Evolutionary conservation across 2,329 filamentous ascomycete species (phyloP), one percentile per base, ranked within the genome.

Genomic region (Fusarium penzigii): DNA sequence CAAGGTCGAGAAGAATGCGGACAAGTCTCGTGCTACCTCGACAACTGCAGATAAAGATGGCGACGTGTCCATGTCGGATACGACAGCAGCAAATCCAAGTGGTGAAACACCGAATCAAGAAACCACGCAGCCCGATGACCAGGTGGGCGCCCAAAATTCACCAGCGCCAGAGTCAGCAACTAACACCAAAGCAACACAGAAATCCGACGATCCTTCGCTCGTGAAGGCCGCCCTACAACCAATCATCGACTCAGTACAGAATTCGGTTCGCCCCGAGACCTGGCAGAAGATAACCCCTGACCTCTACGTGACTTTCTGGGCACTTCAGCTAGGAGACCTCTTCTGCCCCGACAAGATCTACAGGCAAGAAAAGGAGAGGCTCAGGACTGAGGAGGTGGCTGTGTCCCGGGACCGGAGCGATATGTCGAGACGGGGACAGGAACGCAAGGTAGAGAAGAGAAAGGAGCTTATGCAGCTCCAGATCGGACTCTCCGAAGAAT

Each of bases 301-400:
- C 29, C 93, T 97, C 68, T 97, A 91, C 65, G 84, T 89, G 41
- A 89, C 89, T 0, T 99, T 99, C 72, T 99, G 94, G 94, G 87
- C 92, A 46, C 78, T 97, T 12, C 87, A 91, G 29, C 81, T 95
- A 3, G 86, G 89, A 42, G 93, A 99, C 68, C 78, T 97, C 51
- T 83, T 84, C 51, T 85, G 92, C 57, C 89, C 90, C 1, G 84
- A 84, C 55, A 81, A 85, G 34, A 89, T 87, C 54, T 99, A 99
- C 68, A 82, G 89, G 44, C 81, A 85, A 14, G 92, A 95, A 66
- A 85, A 87, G 36, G 82, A 84, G 17, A 81, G 85, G 9, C 77
- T 92, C 17, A 83, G 86, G 60, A 84, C 83, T 49, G 85, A 88
- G 65, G 81, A 88, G 44, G 78, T 84, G 34, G 80, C 85, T 1